These are phyloP conservation scores for Ophiostoma sp. DNA, from an alignment of 2,329 filamentous ascomycete species.

Conservation along the genomic window DNA sequence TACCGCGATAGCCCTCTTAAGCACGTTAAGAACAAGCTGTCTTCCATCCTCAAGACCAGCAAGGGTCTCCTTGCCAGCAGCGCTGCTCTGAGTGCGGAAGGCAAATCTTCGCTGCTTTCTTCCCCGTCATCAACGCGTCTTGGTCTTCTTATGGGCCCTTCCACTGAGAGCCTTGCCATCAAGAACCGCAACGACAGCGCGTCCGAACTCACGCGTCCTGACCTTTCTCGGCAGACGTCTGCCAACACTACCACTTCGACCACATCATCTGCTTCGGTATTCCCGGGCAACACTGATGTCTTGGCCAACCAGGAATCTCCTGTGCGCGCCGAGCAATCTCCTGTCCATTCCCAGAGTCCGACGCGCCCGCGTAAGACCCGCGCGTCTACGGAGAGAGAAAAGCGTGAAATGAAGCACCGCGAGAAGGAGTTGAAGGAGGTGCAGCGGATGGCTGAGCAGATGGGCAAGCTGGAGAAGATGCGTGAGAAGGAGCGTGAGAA, in stretches of 20 bases:
- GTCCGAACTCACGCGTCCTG: conserved; percentile 47
- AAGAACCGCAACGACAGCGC: conserved; percentile 33
- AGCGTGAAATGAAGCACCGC: conserved; percentile 55
- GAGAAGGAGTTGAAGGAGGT: conserved; percentile 63
- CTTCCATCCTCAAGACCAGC: conserved; percentile 85
- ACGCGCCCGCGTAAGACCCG: conserved; percentile 53
- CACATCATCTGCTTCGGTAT: neutral
- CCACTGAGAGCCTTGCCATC: conserved; percentile 50
- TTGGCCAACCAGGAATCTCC: neutral
- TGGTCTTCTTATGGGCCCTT: conserved; percentile 46
- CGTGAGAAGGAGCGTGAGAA: conserved; percentile 73
- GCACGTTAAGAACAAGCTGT: conserved; percentile 89
- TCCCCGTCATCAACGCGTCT: conserved; percentile 50
- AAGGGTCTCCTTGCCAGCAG: conserved; percentile 83
- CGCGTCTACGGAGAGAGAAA: conserved; percentile 61
- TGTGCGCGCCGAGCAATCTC: conserved; percentile 25
- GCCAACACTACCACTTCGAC: neutral
- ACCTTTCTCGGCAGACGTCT: conserved; percentile 44
- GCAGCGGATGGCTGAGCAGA: conserved; percentile 60
- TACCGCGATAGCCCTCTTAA: conserved; percentile 78
- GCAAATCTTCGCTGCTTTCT: conserved; percentile 58
- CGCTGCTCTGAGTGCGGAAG: conserved; percentile 62
- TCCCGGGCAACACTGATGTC: conserved; percentile 30
- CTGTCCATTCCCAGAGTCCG: conserved; percentile 45
- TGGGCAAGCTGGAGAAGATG: conserved; percentile 64